Percentiles rank a stretch among this genome's conserved stretches.
phyloP scores from a whole-genome alignment of 257 asterid genomes.

The Penstemon davidsonii region DNA sequence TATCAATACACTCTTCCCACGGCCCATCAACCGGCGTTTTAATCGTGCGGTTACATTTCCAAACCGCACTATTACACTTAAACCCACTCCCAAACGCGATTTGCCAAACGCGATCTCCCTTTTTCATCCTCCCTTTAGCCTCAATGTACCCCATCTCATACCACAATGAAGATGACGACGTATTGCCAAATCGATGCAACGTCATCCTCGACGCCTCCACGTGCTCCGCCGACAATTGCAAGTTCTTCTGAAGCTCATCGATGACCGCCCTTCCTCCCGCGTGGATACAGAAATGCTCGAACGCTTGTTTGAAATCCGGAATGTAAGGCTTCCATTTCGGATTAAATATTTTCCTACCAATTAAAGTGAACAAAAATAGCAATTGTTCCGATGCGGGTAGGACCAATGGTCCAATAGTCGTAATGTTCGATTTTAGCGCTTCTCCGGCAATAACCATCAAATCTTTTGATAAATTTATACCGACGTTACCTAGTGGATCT shows the following conservation, averaged over 20 bases:
- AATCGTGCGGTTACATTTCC: slow-evolving; percentile 60
- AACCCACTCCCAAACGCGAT: slow-evolving; percentile 67
- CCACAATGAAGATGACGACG: slow-evolving; percentile 66
- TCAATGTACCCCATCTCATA: slow-evolving; percentile 54
- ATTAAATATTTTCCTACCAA: slow-evolving; percentile 55
- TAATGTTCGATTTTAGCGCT: slow-evolving; percentile 56
- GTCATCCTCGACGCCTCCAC: slow-evolving; percentile 65
- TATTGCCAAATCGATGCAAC: slow-evolving; percentile 54
- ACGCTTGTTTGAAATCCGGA: slow-evolving; percentile 62
- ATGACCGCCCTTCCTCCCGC: slow-evolving; percentile 64
- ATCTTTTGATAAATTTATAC: slow-evolving; percentile 52
- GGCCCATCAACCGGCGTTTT: slow-evolving; percentile 51
- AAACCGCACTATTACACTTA: slow-evolving; percentile 62
- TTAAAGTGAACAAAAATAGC: slow-evolving; percentile 48
- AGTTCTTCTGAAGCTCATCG: slow-evolving; percentile 64
- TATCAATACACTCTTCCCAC: slow-evolving; percentile 48
- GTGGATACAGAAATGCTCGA: slow-evolving; percentile 61
- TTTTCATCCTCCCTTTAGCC: slow-evolving; percentile 63
- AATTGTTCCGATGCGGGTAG: slow-evolving; percentile 62
- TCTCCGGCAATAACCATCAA: slow-evolving; percentile 60
- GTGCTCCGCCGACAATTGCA: slow-evolving; percentile 49
- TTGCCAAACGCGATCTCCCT: slow-evolving; percentile 57
- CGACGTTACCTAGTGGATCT: slow-evolving; percentile 52
- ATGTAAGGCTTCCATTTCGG: slow-evolving; percentile 55
- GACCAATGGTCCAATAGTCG: slow-evolving; percentile 54